A percentile compares a stretch with the other conserved stretches of the same genome.
phyloP scores from a whole-genome alignment of 2,329 filamentous ascomycete genomes.

The Trichoderma simmonsii region DNA sequence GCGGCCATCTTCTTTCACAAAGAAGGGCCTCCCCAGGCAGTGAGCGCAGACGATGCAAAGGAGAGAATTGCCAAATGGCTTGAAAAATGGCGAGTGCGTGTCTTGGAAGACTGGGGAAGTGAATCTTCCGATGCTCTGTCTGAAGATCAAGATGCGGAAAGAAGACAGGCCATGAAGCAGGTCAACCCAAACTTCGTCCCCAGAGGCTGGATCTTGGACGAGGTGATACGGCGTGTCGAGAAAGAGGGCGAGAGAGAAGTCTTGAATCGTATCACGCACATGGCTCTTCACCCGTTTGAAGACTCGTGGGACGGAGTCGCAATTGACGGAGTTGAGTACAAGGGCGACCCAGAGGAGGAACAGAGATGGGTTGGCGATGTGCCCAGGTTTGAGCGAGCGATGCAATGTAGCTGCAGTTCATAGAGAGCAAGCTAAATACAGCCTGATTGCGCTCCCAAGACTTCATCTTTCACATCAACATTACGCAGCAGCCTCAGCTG shows the following conservation, averaged over 20 bases:
- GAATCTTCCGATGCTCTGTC: slow-evolving; percentile 31
- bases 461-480: background rate
- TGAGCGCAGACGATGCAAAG: slow-evolving; percentile 62
- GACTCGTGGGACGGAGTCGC: slow-evolving; percentile 64
- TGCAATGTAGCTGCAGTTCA: slow-evolving; percentile 96
- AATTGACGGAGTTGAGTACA: slow-evolving; percentile 48
- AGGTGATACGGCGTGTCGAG: slow-evolving; percentile 86
- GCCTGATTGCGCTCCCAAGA: background rate
- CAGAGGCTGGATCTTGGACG: slow-evolving; percentile 87
- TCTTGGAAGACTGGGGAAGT: slow-evolving; percentile 72
- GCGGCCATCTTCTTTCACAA: slow-evolving; percentile 77
- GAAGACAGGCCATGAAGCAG: slow-evolving; percentile 71
- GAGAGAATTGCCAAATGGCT: slow-evolving; percentile 75
- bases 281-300: slow-evolving; percentile 80
- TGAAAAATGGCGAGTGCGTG: slow-evolving; percentile 67
- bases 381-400: slow-evolving; percentile 69
- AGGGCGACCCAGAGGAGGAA: slow-evolving; percentile 69
- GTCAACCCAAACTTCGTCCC: slow-evolving; percentile 94
- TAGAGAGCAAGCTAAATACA: slow-evolving; percentile 36
- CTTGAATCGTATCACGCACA: slow-evolving; percentile 72
- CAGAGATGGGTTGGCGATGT: slow-evolving; percentile 82
- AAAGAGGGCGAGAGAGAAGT: slow-evolving; percentile 78
- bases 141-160: slow-evolving; percentile 53
- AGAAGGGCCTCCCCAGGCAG: slow-evolving; percentile 60
- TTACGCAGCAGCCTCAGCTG: background rate